Evolutionary conservation across 768 basidiomycete genomes (phyloP), one percentile per base, ranked within the genome.

Genomic region (Mycena vulgaris): DNA sequence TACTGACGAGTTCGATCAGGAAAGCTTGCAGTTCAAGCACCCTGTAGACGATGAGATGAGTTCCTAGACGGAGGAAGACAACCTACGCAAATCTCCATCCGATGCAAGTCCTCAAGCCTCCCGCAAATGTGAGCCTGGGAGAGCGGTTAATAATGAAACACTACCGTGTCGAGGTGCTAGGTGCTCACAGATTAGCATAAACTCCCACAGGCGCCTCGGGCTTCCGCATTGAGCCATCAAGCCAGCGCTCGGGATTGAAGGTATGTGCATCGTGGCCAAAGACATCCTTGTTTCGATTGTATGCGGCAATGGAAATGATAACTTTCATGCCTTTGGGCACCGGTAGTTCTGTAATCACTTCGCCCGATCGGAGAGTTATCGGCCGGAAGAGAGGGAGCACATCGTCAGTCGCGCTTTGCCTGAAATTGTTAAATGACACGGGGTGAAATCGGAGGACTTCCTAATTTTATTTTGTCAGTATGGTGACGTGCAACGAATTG

Each of bases 11-110:
- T 73, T 90, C 89, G 27, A 87, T 83, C n/a, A 91, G 74, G 77
- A 92, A 89, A 0, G 85, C 83, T 70, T 91, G 90, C 19, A 90
- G 75, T 75, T 92, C 89, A 45, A 84, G 75, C 0, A 89, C 73
- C 5, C 81, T 83, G 70, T 13, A 33, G 17, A 21, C 17, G 25
- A 63, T 62, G 27, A 39, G 45, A 39, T 5, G n/a, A 45, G 19
- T 25, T 8, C 16, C 40, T 9, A 14, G 27, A 13, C 9, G 42
- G 23, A 25, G 30, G 48, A 10, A 45, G 59, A 10, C 19, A 30
- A 62, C 78, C 48, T 51, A 78, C 78, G 78, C 77, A 42, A 78
- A 77, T 72, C 77, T 66, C 78, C 78, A 79, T 5, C 78, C 78
- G 28, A 79, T 78, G 52, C 78, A 79, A 0, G 74, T 74, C 28